Evolutionary conservation across 176 grass and related monocot species (phyloP), one percentile per base, ranked within the genome.

Genomic region (Oryza meridionalis): DNA sequence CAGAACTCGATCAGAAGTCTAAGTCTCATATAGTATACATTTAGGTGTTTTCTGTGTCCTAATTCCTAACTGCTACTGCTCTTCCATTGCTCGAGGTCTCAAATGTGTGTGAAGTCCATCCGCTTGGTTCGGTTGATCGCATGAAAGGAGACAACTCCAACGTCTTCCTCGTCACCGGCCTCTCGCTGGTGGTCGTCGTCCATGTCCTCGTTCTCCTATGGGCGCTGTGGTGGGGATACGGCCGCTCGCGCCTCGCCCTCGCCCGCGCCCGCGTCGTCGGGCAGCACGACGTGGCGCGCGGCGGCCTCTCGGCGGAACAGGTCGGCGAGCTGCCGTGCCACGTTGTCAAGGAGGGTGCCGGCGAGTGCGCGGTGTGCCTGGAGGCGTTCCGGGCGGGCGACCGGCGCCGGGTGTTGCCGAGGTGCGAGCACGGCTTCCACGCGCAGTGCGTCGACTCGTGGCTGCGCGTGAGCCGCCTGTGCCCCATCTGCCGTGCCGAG

Each of bases 341-440:
- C 53, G 53, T 21, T 6, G 17, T 58, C 53, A 58, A 21, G 6
- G 53, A 58, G 17, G 53, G 6, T 17, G 51, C 53, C 17, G 75
- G 22, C 22, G 86, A 71, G 10, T 92, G 90, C 63, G 80, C 84
- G 7, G 80, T 92, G 37, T 93, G 91, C 21, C 26, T 93, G 7
- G 88, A 87, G 46, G 43, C 5, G 63, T 83, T 90, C 53, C 70
- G 67, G 43, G 9, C 47, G 1, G 82, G 88, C 4, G 85, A 86
- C 8, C 71, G 37, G 61, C 79, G 88, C 80, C 55, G 83, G 25
- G 55, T 77, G 26, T 66, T 95, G 47, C 90, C 93, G 19, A 11
- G 47, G 14, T 95, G 93, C 67, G 47, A 47, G 24, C 88, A 95
- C 49, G 55, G 72, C 24, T 95, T 95, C 83, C 93, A 95, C 42